Evolutionary conservation across 768 basidiomycete species (phyloP).

Genomic region (Naganishia vishniacii): DNA sequence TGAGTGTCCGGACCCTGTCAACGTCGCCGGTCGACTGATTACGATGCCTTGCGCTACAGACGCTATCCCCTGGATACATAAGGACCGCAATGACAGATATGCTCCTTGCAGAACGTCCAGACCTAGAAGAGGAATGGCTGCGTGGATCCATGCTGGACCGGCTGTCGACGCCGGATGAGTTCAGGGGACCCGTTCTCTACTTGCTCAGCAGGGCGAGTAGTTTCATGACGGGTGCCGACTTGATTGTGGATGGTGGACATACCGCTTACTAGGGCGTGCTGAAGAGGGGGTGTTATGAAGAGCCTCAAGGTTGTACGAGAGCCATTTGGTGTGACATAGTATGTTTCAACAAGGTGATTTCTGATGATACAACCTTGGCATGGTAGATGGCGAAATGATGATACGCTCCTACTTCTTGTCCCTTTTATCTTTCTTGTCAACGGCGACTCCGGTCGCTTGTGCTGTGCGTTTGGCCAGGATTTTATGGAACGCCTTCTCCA

Average conservation of each 20-base stretch:
- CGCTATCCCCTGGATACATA: slow-evolving; percentile 42
- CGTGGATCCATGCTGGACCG: slow-evolving; percentile 34
- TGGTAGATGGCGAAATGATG: no score
- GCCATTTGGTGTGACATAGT: no score
- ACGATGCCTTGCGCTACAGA: slow-evolving; percentile 25
- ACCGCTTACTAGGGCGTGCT: slow-evolving; percentile 30
- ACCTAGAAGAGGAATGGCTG: slow-evolving; percentile 37
- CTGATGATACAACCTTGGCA: no score
- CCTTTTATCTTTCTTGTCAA: slow-evolving; percentile 21
- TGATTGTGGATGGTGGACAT: slow-evolving; percentile 43
- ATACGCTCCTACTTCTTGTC: background rate
- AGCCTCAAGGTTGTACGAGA: no score
- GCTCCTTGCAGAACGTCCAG: slow-evolving; percentile 33
- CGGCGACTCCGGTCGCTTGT: slow-evolving; percentile 21
- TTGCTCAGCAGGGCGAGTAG: slow-evolving; percentile 45
- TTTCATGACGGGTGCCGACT: slow-evolving; percentile 46
- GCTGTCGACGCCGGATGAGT: slow-evolving; percentile 41
- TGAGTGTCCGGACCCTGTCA: slow-evolving; percentile 28
- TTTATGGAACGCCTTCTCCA: slow-evolving; percentile 66
- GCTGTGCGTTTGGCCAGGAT: slow-evolving; percentile 45
- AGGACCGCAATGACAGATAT: slow-evolving; percentile 40
- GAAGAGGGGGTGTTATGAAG: no score
- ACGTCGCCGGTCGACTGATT: background rate
- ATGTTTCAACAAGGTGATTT: no score
- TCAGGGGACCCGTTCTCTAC: slow-evolving; percentile 42